Percentiles rank a stretch among this genome's conserved stretches.
Evolutionary conservation across 148 eudicot species (phyloP).

Genomic region (Rhododendron ovatum): DNA sequence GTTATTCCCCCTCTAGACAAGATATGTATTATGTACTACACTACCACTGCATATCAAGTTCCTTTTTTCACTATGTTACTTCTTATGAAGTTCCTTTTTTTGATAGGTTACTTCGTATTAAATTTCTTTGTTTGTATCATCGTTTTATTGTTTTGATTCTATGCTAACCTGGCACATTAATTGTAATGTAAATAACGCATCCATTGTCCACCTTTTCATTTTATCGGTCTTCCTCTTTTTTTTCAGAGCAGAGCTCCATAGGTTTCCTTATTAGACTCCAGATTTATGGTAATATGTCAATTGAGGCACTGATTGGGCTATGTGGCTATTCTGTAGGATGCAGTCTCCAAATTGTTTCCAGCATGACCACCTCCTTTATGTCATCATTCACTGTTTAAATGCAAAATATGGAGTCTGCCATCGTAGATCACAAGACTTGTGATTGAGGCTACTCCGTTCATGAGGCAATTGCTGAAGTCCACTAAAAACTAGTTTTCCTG

Average conservation of each 20-base stretch:
- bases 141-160: background rate
- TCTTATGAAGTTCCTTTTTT: background rate
- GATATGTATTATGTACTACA: background rate
- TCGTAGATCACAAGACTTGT: background rate
- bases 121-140: background rate
- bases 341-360: background rate
- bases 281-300: background rate
- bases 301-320: background rate
- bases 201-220: background rate
- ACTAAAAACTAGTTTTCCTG: background rate
- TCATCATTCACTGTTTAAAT: background rate
- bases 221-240: background rate
- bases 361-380: background rate
- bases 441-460: background rate
- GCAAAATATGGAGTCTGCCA: background rate
- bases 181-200: background rate
- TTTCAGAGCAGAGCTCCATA: background rate
- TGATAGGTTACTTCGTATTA: background rate
- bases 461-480: background rate
- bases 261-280: background rate
- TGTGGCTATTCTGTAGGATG: background rate
- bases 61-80: background rate
- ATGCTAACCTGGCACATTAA: background rate
- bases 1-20: constrained; percentile 11
- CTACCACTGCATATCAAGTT: background rate